These are phyloP conservation scores for Talaromyces sp. DNA, from an alignment of 2,329 filamentous ascomycete genomes.

Conservation along the genomic window DNA sequence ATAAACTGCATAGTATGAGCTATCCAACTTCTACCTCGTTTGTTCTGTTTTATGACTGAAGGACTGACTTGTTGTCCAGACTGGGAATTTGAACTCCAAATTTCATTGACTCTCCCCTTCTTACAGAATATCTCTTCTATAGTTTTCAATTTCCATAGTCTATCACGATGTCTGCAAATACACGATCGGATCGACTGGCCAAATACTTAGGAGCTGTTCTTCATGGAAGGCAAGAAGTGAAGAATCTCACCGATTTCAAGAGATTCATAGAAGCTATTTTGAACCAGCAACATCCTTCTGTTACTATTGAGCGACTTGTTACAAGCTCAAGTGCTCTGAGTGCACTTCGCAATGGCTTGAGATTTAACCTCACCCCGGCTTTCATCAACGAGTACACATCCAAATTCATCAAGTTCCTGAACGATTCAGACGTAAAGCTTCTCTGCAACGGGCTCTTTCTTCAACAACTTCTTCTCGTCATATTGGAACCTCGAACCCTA, in stretches of 20 bases:
- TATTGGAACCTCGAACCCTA: conserved; percentile 1
- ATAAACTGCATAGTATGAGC: too few species aligned
- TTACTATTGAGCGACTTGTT: neutral
- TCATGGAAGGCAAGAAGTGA: neutral
- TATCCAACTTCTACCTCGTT: too few species aligned
- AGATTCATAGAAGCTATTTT: conserved; percentile 3
- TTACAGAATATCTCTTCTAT: too few species aligned
- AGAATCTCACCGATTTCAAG: neutral
- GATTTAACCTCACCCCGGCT: neutral
- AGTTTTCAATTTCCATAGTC: neutral
- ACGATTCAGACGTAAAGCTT: neutral
- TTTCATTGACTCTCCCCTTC: too few species aligned
- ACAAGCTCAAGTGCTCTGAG: neutral
- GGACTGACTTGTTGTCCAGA: too few species aligned
- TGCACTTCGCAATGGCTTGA: neutral
- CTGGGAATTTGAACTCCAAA: too few species aligned
- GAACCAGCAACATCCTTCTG: neutral
- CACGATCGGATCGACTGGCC: neutral
- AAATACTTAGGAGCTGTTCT: neutral
- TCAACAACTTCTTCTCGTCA: neutral
- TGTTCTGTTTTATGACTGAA: too few species aligned
- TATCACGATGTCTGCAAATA: conserved; percentile 18
- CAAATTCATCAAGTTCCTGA: neutral
- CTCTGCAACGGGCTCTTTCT: conserved; percentile 7
- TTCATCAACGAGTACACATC: conserved; percentile 2